Percentiles rank a stretch among this genome's conserved stretches.
phyloP scores from a whole-genome alignment of 257 asterid genomes.

The Fraxinus americana region DNA sequence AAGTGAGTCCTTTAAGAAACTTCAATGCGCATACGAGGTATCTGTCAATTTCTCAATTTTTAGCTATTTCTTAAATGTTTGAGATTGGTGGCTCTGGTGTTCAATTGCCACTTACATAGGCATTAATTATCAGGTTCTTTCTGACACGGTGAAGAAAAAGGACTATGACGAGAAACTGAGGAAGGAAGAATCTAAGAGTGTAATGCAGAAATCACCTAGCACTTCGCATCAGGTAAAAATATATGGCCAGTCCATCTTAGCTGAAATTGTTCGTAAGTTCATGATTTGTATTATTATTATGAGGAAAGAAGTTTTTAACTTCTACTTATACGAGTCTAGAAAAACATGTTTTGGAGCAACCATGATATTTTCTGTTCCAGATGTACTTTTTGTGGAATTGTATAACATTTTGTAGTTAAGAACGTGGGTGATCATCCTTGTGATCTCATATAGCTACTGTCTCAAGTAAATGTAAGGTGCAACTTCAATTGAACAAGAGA shows the following conservation, averaged over 20 bases:
- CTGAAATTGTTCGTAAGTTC: neutral
- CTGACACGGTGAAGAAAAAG: conserved; percentile 90
- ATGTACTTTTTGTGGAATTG: neutral
- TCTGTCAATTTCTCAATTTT: neutral
- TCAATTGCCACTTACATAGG: conserved; percentile 34
- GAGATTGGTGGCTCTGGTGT: conserved; percentile 22
- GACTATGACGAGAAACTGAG: conserved; percentile 93
- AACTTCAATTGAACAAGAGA: neutral
- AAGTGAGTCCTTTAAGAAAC: conserved; percentile 94
- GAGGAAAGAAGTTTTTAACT: neutral
- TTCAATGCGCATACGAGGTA: conserved; percentile 98
- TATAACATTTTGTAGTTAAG: neutral
- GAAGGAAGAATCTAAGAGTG: conserved; percentile 82
- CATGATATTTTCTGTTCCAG: neutral
- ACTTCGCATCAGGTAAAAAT: conserved; percentile 70
- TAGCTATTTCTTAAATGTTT: conserved; percentile 20
- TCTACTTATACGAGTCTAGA: neutral
- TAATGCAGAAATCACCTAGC: conserved; percentile 77
- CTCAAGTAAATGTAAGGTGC: neutral
- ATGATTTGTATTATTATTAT: neutral
- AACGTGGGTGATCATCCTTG: neutral
- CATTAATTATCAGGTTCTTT: conserved; percentile 62
- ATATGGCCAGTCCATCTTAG: neutral
- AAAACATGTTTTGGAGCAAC: neutral
- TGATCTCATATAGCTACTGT: neutral